Conservation (phyloP, 2,329 filamentous ascomycete species). For the Podosphaera xanthii region DNA sequence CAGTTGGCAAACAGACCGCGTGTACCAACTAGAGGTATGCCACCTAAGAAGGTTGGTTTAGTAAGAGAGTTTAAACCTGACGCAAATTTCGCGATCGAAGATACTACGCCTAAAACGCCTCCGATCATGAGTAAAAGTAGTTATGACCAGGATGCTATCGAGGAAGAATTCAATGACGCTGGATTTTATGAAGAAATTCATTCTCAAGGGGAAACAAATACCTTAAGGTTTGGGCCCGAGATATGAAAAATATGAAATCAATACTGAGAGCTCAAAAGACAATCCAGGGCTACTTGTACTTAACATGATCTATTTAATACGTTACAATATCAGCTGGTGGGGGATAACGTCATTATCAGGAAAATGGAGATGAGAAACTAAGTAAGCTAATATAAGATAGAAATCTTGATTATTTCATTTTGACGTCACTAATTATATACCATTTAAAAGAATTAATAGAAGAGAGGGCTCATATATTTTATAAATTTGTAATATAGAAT, state of each 20-base stretch:
- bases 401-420: background rate
- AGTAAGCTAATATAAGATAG: background rate
- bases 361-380: no score
- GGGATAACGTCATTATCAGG: background rate
- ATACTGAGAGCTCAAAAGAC: background rate
- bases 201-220: slow-evolving; percentile 8
- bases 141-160: slow-evolving; percentile 38
- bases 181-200: slow-evolving; percentile 18
- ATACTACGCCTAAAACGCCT: slow-evolving; percentile 24
- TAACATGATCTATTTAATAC: background rate
- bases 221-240: background rate
- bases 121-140: slow-evolving; percentile 31
- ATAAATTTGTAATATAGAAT: background rate
- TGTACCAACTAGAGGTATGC: slow-evolving; percentile 19
- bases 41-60: slow-evolving; percentile 8
- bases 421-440: background rate
- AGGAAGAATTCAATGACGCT: slow-evolving; percentile 23
- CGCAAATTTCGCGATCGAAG: background rate
- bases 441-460: background rate
- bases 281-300: background rate
- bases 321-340: background rate
- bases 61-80: background rate
- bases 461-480: background rate
- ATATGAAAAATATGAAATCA: background rate
- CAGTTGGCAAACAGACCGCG: slow-evolving; percentile 19